These are phyloP conservation scores for Peziza echinospora DNA, from an alignment of 495 filamentous ascomycete genomes.

Conservation along the genomic window DNA sequence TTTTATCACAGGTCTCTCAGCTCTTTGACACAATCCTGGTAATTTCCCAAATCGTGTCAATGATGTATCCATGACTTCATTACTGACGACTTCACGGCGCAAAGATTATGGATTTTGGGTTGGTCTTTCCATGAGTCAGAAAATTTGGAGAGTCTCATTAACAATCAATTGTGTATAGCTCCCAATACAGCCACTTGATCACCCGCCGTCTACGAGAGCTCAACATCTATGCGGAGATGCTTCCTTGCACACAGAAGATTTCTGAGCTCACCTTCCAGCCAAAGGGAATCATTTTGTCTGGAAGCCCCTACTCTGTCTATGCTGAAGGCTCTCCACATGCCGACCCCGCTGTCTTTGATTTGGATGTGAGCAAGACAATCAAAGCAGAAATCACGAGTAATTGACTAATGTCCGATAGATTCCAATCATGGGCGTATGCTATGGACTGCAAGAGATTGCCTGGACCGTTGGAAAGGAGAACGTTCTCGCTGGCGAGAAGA, in stretches of 20 bases:
- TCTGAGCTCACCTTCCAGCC: constrained; percentile 58
- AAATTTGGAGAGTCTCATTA: constrained; percentile 1
- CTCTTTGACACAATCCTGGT: constrained; percentile 20
- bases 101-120: constrained; percentile 21
- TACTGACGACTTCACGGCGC: constrained; percentile 1
- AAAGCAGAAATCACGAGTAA: neutral
- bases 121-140: constrained; percentile 4
- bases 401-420: constrained; percentile 16
- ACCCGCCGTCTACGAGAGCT: constrained; percentile 53
- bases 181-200: constrained; percentile 54
- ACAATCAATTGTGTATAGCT: constrained; percentile 13
- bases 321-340: constrained; percentile 49
- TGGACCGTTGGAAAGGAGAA: constrained; percentile 47
- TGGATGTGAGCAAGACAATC: constrained; percentile 24
- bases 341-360: constrained; percentile 57
- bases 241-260: constrained; percentile 77
- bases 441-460: constrained; percentile 65
- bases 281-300: constrained; percentile 60
- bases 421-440: constrained; percentile 60
- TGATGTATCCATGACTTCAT: neutral
- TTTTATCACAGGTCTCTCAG: constrained; percentile 14
- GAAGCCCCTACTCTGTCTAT: constrained; percentile 58
- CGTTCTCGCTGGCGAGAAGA: constrained; percentile 48
- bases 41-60: constrained; percentile 3
- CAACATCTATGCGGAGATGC: constrained; percentile 78